Evolutionary conservation across 1,284 basidiomycete genomes (phyloP), one percentile per base, ranked within the genome.

Genomic region (Phylloporus sp.): DNA sequence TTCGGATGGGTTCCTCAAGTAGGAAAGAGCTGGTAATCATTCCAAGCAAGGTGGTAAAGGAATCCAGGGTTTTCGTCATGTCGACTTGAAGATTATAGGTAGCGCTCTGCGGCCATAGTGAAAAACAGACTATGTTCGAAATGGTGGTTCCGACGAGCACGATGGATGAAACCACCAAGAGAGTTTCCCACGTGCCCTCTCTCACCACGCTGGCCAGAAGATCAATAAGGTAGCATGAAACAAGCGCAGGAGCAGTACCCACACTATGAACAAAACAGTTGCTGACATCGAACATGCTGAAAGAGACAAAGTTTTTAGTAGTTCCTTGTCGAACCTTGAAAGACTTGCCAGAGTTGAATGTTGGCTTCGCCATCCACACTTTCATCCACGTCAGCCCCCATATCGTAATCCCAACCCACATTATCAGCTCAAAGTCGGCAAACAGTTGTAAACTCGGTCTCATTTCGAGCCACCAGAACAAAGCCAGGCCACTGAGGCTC

Each of bases 241-340:
- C n/a, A 24, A 4, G 24, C 4, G 5, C n/a, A 29, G 7, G 28
- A 26, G 8, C 15, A 13, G 7, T 18, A 77, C 88, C 77, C 74
- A 92, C 90, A 96, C 93, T 34, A 92, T 85, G 70, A 94, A 95
- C 29, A 96, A 82, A 31, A 94, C 91, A 53, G 97, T 94, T 1
- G 91, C 87, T 0, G 90, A 91, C 94, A 97, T 96, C 57, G 93
- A 96, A 71, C 93, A 95, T 8, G 94, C 95, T 91, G 66, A 60
- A 44, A 61, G 15, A 28, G 44, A 40, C 54, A 8, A 13, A 12
- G 12, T 29, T n/a, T 50, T 56, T n/a, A 51, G 26, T 31, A 20
- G 20, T n/a, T 28, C 32, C 18, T n/a, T 32, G 18, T 47, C 20
- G 20, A 31, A 34, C 7, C 20, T 26, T 6, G 6, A 54, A 50